Evolutionary conservation across 192 early-diverging fungal species (phyloP).

Genomic region (Entomortierella lignicola): DNA sequence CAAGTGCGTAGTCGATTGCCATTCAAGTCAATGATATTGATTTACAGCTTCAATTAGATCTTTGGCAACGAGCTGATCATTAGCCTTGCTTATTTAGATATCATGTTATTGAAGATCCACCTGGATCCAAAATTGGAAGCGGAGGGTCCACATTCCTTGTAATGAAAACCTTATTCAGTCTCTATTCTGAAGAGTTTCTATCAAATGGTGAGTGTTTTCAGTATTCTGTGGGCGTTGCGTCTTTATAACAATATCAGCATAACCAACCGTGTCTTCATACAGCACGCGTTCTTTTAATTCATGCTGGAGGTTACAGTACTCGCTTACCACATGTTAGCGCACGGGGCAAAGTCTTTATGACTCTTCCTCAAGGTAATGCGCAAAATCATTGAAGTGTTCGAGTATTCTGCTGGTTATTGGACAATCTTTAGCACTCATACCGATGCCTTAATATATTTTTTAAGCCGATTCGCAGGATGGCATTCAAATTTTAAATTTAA

Average conservation of each 20-base stretch:
- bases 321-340: slow-evolving; percentile 57
- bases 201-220: slow-evolving; percentile 9
- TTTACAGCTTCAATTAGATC: neutral
- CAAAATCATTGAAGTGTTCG: neutral
- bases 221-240: neutral
- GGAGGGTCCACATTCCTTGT: slow-evolving; percentile 55
- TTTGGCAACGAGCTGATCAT: neutral
- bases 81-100: slow-evolving; percentile 21
- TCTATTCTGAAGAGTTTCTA: slow-evolving; percentile 22
- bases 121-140: slow-evolving; percentile 51
- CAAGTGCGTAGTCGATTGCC: slow-evolving; percentile 9
- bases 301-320: slow-evolving; percentile 57
- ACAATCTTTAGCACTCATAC: too few relatives aligned
- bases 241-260: neutral
- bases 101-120: slow-evolving; percentile 56
- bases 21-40: too few relatives aligned
- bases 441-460: too few relatives aligned
- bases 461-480: slow-evolving; percentile 22
- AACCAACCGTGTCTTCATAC: neutral
- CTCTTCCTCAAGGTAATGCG: slow-evolving; percentile 38
- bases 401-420: too few relatives aligned
- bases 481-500: slow-evolving; percentile 32
- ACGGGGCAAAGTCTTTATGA: slow-evolving; percentile 54
- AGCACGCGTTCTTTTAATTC: slow-evolving; percentile 50
- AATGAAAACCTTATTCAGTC: slow-evolving; percentile 28